Conservation (phyloP, 345 rosid species). For the Citrus hindsii region DNA sequence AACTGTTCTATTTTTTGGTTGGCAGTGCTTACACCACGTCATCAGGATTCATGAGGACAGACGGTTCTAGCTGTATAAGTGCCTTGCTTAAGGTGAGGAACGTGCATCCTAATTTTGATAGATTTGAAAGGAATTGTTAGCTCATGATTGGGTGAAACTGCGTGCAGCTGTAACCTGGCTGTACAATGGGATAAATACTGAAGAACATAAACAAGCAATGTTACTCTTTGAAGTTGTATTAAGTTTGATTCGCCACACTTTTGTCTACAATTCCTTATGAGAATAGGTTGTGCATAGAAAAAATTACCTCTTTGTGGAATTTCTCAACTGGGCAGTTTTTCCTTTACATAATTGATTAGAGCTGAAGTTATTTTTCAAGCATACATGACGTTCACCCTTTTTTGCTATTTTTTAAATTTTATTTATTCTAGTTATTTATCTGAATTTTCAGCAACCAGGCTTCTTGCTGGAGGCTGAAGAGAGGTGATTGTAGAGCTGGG, state of each 20-base stretch:
- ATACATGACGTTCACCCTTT: background rate
- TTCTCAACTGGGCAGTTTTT: background rate
- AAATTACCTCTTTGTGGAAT: background rate
- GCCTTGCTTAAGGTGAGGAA: constrained; percentile 40
- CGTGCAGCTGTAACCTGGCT: background rate
- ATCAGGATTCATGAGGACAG: constrained; percentile 38
- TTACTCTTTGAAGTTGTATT: background rate
- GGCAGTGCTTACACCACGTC: constrained; percentile 70
- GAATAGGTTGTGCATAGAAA: constrained; percentile 4
- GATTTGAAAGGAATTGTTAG: background rate
- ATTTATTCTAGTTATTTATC: background rate
- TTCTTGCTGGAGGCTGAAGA: constrained; percentile 25
- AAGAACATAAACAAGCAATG: background rate
- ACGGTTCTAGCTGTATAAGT: constrained; percentile 25
- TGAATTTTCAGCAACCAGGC: constrained; percentile 20
- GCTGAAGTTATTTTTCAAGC: background rate
- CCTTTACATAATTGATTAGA: background rate
- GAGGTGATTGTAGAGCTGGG: constrained; percentile 23
- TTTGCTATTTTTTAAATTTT: background rate
- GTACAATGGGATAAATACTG: background rate
- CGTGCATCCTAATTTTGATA: constrained; percentile 9
- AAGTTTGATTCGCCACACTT: background rate
- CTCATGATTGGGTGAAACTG: background rate
- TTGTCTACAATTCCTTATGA: background rate
- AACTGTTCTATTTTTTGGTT: constrained; percentile 14